Evolutionary conservation across 805 yeast genomes (phyloP).

Genomic region (Wickerhamomyces alni): DNA sequence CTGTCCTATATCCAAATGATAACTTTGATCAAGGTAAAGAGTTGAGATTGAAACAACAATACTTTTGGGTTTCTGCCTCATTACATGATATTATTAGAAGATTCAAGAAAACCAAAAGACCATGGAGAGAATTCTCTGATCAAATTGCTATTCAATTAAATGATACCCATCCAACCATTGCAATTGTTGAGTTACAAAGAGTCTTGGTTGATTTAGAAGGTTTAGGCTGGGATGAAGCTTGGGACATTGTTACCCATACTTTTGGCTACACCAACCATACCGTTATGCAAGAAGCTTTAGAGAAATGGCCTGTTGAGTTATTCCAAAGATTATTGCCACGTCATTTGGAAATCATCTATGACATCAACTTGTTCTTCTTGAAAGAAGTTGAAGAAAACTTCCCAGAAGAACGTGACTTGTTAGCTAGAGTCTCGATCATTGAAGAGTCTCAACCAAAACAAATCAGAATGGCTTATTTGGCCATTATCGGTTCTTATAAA

Average conservation of each 20-base stretch:
- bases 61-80: constrained; percentile 95
- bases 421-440: constrained; percentile 71
- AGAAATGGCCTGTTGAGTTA: constrained; percentile 89
- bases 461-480: constrained; percentile 88
- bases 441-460: constrained; percentile 80
- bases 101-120: constrained; percentile 68
- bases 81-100: constrained; percentile 87
- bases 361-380: constrained; percentile 74
- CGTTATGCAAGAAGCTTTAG: constrained; percentile 90
- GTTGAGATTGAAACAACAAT: constrained; percentile 88
- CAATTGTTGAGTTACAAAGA: constrained; percentile 85
- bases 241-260: constrained; percentile 74
- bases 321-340: constrained; percentile 79
- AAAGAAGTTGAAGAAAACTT: constrained; percentile 67
- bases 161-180: constrained; percentile 92
- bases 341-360: constrained; percentile 86
- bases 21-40: constrained; percentile 90
- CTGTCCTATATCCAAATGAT: constrained; percentile 91
- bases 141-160: constrained; percentile 88
- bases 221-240: constrained; percentile 76
- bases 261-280: constrained; percentile 95
- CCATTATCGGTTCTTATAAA: constrained; percentile 86
- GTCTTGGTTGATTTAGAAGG: constrained; percentile 79
- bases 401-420: constrained; percentile 63
- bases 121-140: constrained; percentile 82